Percentiles rank a stretch among this genome's conserved stretches.
These are phyloP conservation scores for Phragmites australis DNA, from an alignment of 176 grass and related monocot genomes.

Conservation along the genomic window DNA sequence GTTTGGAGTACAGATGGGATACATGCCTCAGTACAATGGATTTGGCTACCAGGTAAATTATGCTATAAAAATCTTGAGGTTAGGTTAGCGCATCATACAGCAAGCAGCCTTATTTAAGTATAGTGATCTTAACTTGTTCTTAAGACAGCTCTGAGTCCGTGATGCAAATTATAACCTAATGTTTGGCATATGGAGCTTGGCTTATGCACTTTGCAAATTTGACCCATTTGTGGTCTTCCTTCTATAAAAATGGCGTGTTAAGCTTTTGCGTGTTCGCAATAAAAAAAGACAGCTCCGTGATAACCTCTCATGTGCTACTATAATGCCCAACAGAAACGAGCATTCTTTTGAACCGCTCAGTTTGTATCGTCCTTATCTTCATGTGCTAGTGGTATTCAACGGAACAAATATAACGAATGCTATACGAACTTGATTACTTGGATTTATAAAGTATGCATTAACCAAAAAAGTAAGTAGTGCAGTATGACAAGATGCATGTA, in stretches of 20 bases:
- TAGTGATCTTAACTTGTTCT: conserved; percentile 12
- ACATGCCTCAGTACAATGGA: conserved; percentile 90
- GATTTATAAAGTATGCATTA: conserved; percentile 10
- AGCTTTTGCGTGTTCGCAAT: too few species aligned
- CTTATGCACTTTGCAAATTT: too few species aligned
- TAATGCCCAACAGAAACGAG: neutral
- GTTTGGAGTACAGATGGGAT: conserved; percentile 91
- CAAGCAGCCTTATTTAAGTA: neutral
- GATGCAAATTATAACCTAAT: too few species aligned
- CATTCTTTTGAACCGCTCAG: conserved; percentile 19
- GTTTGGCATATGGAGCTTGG: too few species aligned
- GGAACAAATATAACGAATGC: neutral
- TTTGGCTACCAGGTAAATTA: conserved; percentile 88
- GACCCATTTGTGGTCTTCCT: too few species aligned
- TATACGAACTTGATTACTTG: neutral
- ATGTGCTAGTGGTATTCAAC: conserved; percentile 1
- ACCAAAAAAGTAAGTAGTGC: neutral
- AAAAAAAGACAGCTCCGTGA: neutral
- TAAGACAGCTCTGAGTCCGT: neutral
- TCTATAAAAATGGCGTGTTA: too few species aligned
- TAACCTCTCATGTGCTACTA: neutral
- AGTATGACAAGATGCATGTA: neutral
- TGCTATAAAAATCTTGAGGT: conserved; percentile 21
- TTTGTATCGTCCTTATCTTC: neutral
- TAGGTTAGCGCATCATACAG: neutral